These are phyloP conservation scores for Gossypium herbaceum DNA, from an alignment of 345 rosid genomes.

Conservation along the genomic window DNA sequence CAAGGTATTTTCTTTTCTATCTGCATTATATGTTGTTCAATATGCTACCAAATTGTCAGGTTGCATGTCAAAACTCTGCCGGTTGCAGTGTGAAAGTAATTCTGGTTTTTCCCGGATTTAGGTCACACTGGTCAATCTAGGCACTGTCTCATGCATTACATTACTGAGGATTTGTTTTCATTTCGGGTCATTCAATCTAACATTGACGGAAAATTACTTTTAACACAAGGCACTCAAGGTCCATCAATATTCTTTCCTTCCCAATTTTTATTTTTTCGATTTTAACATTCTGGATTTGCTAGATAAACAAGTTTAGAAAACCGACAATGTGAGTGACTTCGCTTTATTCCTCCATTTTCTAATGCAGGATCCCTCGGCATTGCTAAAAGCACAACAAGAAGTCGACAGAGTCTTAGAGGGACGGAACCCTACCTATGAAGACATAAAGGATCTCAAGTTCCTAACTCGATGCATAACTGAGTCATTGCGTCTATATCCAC, in stretches of 20 bases:
- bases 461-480: constrained; percentile 80
- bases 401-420: constrained; percentile 79
- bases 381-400: constrained; percentile 81
- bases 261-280: too few species aligned
- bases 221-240: too few species aligned
- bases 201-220: too few species aligned
- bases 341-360: neutral
- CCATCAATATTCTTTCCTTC: too few species aligned
- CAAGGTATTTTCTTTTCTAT: constrained; percentile 48
- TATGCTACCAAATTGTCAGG: neutral
- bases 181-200: too few species aligned
- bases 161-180: too few species aligned
- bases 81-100: too few species aligned
- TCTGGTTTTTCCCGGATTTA: too few species aligned
- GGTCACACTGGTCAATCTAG: too few species aligned
- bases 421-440: constrained; percentile 66
- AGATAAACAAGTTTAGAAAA: neutral
- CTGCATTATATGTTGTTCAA: neutral
- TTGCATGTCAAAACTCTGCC: neutral
- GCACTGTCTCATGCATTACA: too few species aligned
- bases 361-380: constrained; percentile 48
- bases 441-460: constrained; percentile 74
- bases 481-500: constrained; percentile 92
- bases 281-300: too few species aligned
- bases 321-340: neutral